Base-by-base conservation (phyloP, 2,329 filamentous ascomycete genomes). In the Sporothrix curviconia region DNA sequence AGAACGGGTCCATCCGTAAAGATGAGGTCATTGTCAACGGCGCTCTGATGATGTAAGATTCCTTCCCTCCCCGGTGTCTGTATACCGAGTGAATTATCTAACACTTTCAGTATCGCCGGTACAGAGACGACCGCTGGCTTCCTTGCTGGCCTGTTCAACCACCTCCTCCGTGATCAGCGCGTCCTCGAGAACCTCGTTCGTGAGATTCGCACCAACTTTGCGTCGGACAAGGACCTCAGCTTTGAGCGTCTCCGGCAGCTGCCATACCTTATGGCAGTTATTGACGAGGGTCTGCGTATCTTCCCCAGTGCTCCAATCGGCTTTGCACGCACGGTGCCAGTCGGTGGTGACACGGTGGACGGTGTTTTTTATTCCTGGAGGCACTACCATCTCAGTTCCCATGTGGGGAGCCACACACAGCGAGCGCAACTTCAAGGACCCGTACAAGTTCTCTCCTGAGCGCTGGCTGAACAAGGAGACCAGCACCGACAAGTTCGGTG, bases 111-210 rank as follows among this genome's bases (percentile, higher is more conserved):
- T 7, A 30, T 74, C 34, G 75, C 73, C 3, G 75, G 75, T 15
- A 75, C 73, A 39, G 77, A 79, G 60, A 79, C 77, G 0, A 77
- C 76, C 7, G 75, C 74, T 6, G 78, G 73, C 4, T 72, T 74
- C 70, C 3, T 66, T 17, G 44, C 67, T 4, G 66, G 63, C 2
- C 56, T 64, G 2, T 59, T 69, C 44, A 70, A 64, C 58, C 65
- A 68, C 25, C 63, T 70, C 25, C 54, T 56, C 32, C 61, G 60
- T 19, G 63, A 69, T 56, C 66, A 66, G 3, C 34, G 52, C 3
- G 61, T 61, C 1, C 60, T 68, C 2, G 28, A 61, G 0, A 64
- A 49, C 24, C 59, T 71, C 7, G 57, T 61, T 17, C 44, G 55
- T 2, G 69, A 71, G 55, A 60, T 72, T 25, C 66, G 66, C 3